Conservation (phyloP, 495 filamentous ascomycete genomes). For the Penicillium cosmopolitanum region DNA sequence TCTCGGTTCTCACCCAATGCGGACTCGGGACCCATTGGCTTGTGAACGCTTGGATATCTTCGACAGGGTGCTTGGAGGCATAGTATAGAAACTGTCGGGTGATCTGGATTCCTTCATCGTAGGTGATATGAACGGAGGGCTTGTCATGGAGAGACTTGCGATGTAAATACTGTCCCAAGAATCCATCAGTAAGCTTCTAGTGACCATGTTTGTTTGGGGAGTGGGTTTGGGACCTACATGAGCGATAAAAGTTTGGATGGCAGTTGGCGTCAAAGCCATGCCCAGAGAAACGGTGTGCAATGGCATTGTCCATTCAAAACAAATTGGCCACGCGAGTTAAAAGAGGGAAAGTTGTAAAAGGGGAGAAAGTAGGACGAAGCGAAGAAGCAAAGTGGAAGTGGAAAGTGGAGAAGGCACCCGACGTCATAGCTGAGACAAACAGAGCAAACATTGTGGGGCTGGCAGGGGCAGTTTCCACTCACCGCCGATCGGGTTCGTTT, state of each 20-base stretch:
- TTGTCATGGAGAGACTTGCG: slow-evolving; percentile 73
- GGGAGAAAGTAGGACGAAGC: neutral
- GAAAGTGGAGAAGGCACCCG: neutral
- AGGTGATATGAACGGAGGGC: slow-evolving; percentile 85
- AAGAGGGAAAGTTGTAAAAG: neutral
- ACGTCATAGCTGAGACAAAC: neutral
- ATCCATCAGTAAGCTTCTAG: neutral
- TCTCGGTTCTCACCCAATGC: slow-evolving; percentile 80
- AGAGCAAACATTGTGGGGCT: no score
- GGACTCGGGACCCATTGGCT: slow-evolving; percentile 87
- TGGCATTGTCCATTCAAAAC: slow-evolving; percentile 47
- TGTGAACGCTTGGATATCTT: slow-evolving; percentile 90
- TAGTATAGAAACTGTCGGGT: slow-evolving; percentile 82
- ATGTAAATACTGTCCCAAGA: slow-evolving; percentile 69
- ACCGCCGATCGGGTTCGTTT: no score
- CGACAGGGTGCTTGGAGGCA: slow-evolving; percentile 84
- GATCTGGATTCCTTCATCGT: slow-evolving; percentile 89
- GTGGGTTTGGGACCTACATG: slow-evolving; percentile 58
- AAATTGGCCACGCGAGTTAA: neutral
- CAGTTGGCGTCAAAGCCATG: slow-evolving; percentile 75
- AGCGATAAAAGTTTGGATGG: slow-evolving; percentile 75
- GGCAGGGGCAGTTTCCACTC: neutral
- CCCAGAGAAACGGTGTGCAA: slow-evolving; percentile 76
- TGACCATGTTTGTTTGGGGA: no score
- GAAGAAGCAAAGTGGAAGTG: neutral